Percentiles rank a stretch among this genome's conserved stretches.
Evolutionary conservation across 2,329 filamentous ascomycete genomes (phyloP).

Genomic region (Claviceps digitariae): DNA sequence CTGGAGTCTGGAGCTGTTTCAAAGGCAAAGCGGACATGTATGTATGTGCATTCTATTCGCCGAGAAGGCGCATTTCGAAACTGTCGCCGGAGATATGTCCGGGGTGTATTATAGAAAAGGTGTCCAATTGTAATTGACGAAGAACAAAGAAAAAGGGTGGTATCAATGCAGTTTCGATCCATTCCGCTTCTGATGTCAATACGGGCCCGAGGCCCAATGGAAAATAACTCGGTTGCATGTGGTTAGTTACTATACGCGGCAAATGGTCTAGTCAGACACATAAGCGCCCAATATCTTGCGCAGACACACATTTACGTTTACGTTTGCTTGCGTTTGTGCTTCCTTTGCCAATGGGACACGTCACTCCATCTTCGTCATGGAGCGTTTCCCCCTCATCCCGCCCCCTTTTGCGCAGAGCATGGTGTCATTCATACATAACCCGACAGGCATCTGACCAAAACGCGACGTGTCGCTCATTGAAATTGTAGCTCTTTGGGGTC

Average conservation of each 20-base stretch:
- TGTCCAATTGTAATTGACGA: background rate
- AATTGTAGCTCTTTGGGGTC: background rate
- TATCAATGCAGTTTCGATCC: background rate
- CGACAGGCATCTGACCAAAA: background rate
- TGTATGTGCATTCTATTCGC: background rate
- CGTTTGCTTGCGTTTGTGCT: background rate
- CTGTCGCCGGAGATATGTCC: background rate
- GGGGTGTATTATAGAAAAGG: conserved; percentile 2
- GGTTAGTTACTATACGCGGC: background rate
- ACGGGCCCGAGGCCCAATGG: background rate
- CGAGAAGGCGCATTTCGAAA: background rate
- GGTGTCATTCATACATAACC: background rate
- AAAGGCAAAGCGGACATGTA: background rate
- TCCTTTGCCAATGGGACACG: background rate
- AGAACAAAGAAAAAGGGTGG: background rate
- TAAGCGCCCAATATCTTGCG: background rate
- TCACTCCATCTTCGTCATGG: no score
- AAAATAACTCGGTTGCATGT: background rate
- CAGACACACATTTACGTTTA: background rate
- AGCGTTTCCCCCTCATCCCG: no score
- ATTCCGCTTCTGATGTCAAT: background rate
- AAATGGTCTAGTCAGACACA: background rate
- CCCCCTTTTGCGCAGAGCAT: background rate
- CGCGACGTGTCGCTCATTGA: background rate
- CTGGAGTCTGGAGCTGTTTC: background rate